Conservation (phyloP, 306 rosid species). For the Nissolia schottii region DNA sequence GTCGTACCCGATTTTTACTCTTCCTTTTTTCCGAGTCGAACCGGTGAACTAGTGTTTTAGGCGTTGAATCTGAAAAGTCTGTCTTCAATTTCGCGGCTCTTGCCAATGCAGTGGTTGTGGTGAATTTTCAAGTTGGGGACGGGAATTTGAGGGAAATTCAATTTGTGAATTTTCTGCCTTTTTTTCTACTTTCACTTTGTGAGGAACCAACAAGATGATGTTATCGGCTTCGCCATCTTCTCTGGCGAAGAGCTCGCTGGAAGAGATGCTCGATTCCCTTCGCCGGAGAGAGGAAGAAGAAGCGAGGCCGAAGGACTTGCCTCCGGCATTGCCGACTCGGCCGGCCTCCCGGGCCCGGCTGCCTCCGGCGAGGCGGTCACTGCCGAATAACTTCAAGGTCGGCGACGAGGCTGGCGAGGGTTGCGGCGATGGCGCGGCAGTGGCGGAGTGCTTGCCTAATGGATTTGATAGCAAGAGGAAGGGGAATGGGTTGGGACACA, state of each 20-base stretch:
- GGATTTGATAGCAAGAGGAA: constrained; percentile 44
- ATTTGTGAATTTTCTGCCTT: constrained; percentile 8
- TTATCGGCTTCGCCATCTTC: constrained; percentile 69
- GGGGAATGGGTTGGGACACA: constrained; percentile 36
- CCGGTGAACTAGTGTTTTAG: background rate
- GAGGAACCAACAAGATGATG: constrained; percentile 41
- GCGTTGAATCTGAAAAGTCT: constrained; percentile 11
- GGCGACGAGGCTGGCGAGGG: too few relatives aligned
- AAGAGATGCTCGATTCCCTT: constrained; percentile 95
- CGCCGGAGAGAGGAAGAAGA: constrained; percentile 73
- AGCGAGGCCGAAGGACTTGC: constrained; percentile 71
- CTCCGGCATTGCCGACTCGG: constrained; percentile 93
- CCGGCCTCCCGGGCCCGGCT: constrained; percentile 74
- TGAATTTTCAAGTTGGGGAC: constrained; percentile 1
- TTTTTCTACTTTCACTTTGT: background rate
- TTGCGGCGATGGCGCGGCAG: background rate
- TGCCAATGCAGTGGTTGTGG: constrained; percentile 29
- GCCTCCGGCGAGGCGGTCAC: constrained; percentile 73
- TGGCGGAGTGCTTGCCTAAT: constrained; percentile 31
- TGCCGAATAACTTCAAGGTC: constrained; percentile 65
- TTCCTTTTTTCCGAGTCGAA: background rate
- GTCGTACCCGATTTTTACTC: background rate
- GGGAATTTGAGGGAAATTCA: constrained; percentile 13
- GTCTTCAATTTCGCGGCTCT: constrained; percentile 9
- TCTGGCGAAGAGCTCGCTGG: constrained; percentile 79